These are phyloP conservation scores for Elsinoe arachidis DNA, from an alignment of 2,329 filamentous ascomycete genomes.

Conservation along the genomic window DNA sequence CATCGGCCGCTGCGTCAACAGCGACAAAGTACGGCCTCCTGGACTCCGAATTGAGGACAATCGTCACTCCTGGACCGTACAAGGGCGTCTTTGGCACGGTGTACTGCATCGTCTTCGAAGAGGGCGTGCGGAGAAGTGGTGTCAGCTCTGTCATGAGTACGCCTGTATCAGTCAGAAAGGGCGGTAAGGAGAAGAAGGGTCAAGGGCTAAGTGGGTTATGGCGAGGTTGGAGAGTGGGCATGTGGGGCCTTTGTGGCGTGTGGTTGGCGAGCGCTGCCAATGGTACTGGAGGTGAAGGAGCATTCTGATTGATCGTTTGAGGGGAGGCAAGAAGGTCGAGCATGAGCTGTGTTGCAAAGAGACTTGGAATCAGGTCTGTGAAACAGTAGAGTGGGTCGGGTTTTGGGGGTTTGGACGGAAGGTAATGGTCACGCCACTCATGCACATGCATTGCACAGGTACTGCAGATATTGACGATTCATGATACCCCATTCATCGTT, in stretches of 20 bases:
- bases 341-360: background rate
- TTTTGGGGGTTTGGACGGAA: background rate
- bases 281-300: conserved; percentile 39
- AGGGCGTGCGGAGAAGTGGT: conserved; percentile 49
- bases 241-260: conserved; percentile 66
- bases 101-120: conserved; percentile 75
- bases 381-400: background rate
- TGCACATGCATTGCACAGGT: conserved; percentile 9
- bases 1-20: background rate
- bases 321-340: background rate
- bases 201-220: conserved; percentile 62
- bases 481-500: conserved; percentile 8
- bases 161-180: conserved; percentile 1
- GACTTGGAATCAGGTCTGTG: background rate
- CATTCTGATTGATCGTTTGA: conserved; percentile 22
- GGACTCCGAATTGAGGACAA: conserved; percentile 49
- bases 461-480: conserved; percentile 8
- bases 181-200: conserved; percentile 39
- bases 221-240: conserved; percentile 68
- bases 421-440: conserved; percentile 4
- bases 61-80: conserved; percentile 74
- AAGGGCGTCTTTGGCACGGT: conserved; percentile 84
- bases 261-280: conserved; percentile 60
- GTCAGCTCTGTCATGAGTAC: background rate
- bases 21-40: conserved; percentile 22